A percentile compares a stretch with the other conserved stretches of the same genome.
phyloP scores from a whole-genome alignment of 306 rosid genomes.

The Malus sieversii region DNA sequence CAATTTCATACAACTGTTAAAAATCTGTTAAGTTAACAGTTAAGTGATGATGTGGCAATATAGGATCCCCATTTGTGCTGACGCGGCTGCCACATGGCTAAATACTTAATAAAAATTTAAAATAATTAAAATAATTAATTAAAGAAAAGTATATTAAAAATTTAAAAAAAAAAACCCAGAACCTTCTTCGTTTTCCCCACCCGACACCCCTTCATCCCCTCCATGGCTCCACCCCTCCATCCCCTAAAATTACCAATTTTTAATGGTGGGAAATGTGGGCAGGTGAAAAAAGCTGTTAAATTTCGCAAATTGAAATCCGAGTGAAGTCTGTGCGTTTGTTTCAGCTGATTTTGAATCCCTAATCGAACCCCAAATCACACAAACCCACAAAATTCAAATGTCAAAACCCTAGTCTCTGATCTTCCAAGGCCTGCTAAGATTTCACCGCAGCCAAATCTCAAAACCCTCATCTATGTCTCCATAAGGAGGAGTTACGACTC shows the following conservation, averaged over 20 bases:
- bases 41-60: too few species aligned
- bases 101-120: too few species aligned
- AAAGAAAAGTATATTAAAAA: too few species aligned
- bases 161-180: too few species aligned
- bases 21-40: too few species aligned
- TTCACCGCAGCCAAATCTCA: constrained; percentile 21
- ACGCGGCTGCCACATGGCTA: too few species aligned
- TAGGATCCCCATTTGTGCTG: too few species aligned
- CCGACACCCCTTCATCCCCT: too few species aligned
- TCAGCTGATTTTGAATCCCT: background rate
- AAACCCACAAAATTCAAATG: background rate
- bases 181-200: too few species aligned
- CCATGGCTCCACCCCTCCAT: too few species aligned
- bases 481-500: constrained; percentile 14
- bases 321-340: background rate
- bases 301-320: background rate
- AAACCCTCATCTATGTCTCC: constrained; percentile 8
- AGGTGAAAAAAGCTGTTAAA: background rate
- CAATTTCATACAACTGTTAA: too few species aligned
- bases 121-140: too few species aligned
- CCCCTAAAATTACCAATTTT: background rate
- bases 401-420: constrained; percentile 38
- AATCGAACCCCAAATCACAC: background rate
- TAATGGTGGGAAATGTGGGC: background rate
- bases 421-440: constrained; percentile 43